Conservation (phyloP, 768 basidiomycete species). For the Inosperma sp. region DNA sequence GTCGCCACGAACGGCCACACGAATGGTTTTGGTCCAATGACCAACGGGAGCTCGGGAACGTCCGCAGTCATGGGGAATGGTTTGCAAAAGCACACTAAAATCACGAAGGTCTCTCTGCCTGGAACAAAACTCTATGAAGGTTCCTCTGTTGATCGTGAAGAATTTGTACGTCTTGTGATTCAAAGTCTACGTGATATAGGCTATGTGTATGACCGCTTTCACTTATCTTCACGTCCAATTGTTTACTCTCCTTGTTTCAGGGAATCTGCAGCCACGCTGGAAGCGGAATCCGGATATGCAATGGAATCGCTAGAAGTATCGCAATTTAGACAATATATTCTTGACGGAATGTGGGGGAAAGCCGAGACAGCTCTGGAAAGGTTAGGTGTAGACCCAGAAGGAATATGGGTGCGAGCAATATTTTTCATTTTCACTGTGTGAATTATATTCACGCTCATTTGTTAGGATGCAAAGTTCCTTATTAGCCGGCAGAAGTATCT, state of each 20-base stretch:
- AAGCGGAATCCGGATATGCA: slow-evolving; percentile 88
- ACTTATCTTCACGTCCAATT: slow-evolving; percentile 8
- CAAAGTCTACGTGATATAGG: slow-evolving; percentile 90
- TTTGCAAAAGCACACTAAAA: slow-evolving; percentile 44
- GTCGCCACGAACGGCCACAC: slow-evolving; percentile 36
- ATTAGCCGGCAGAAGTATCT: slow-evolving; percentile 96
- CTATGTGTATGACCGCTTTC: slow-evolving; percentile 49
- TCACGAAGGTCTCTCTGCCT: slow-evolving; percentile 62
- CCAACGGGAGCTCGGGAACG: slow-evolving; percentile 33
- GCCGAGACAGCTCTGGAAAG: slow-evolving; percentile 66
- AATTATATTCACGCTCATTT: slow-evolving; percentile 9
- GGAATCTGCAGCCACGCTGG: slow-evolving; percentile 82
- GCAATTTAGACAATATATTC: slow-evolving; percentile 74
- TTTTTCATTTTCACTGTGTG: slow-evolving; percentile 3
- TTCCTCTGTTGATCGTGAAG: slow-evolving; percentile 78
- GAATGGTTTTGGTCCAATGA: slow-evolving; percentile 36
- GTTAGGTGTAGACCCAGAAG: slow-evolving; percentile 65
- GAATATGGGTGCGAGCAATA: slow-evolving; percentile 53
- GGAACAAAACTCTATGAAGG: slow-evolving; percentile 77
- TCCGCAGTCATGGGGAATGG: slow-evolving; percentile 43
- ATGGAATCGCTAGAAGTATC: slow-evolving; percentile 76
- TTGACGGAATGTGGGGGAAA: slow-evolving; percentile 75
- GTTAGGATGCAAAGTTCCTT: slow-evolving; percentile 76
- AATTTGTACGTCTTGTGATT: slow-evolving; percentile 83
- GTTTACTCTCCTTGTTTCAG: slow-evolving; percentile 37